Conservation (phyloP, 129 eudicot genomes). For the Artemisia annua region DNA sequence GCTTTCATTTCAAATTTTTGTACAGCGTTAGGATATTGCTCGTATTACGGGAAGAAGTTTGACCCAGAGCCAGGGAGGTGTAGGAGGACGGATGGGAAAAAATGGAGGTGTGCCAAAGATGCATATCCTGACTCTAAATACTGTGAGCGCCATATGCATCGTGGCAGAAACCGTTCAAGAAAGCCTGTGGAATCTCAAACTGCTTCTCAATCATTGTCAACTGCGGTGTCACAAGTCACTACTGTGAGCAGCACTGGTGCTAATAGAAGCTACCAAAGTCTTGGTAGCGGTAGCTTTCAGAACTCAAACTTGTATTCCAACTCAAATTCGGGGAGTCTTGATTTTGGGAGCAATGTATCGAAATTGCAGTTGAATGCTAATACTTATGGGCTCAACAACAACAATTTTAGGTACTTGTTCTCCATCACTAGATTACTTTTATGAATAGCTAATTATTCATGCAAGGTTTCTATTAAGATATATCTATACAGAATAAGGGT, state of each 20-base stretch:
- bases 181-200: constrained; percentile 99
- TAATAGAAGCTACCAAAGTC: constrained; percentile 47
- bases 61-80: constrained; percentile 99
- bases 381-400: constrained; percentile 55
- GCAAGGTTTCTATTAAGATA: neutral
- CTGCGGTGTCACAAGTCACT: constrained; percentile 52
- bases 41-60: constrained; percentile 84
- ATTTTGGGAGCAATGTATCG: constrained; percentile 51
- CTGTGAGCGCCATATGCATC: constrained; percentile 99
- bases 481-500: neutral
- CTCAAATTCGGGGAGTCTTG: constrained; percentile 41
- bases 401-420: constrained; percentile 51
- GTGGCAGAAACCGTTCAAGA: constrained; percentile 99
- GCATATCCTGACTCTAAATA: constrained; percentile 93
- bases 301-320: constrained; percentile 49
- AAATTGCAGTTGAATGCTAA: constrained; percentile 60
- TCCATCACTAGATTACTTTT: neutral
- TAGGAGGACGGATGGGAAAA: constrained; percentile 94
- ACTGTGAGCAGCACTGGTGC: constrained; percentile 50
- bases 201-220: constrained; percentile 66
- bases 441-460: neutral
- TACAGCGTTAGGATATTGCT: constrained; percentile 76
- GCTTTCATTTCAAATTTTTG: neutral
- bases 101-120: constrained; percentile 97
- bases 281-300: constrained; percentile 58